Conservation (phyloP, 768 basidiomycete species). For the Pleurotus salmoneostramineus region DNA sequence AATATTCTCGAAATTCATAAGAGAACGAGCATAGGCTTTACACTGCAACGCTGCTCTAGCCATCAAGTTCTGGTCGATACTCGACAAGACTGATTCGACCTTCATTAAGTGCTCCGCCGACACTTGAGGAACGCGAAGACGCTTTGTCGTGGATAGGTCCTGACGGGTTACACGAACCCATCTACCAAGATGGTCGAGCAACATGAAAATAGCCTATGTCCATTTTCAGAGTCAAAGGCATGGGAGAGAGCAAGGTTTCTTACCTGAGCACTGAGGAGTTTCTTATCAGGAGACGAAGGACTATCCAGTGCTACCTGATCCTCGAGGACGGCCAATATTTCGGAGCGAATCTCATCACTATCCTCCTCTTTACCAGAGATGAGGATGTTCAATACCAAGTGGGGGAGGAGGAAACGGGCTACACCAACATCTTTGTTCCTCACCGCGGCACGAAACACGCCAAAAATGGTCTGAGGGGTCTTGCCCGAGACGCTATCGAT, state of each 20-base stretch:
- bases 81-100: conserved; percentile 79
- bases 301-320: conserved; percentile 77
- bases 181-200: conserved; percentile 91
- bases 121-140: conserved; percentile 35
- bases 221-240: neutral
- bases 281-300: conserved; percentile 67
- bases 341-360: conserved; percentile 60
- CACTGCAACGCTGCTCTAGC: conserved; percentile 93
- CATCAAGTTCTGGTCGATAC: conserved; percentile 84
- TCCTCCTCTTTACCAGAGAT: conserved; percentile 68
- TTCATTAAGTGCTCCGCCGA: conserved; percentile 58
- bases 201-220: conserved; percentile 83
- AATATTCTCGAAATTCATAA: conserved; percentile 93
- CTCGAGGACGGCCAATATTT: conserved; percentile 77
- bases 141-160: conserved; percentile 50
- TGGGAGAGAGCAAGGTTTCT: conserved; percentile 3
- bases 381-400: conserved; percentile 83
- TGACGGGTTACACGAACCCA: conserved; percentile 81
- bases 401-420: conserved; percentile 88
- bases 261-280: conserved; percentile 92
- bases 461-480: conserved; percentile 68
- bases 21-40: conserved; percentile 88
- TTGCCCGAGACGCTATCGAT: conserved; percentile 59
- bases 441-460: conserved; percentile 73
- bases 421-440: conserved; percentile 90